phyloP scores from a whole-genome alignment of 805 yeast genomes.

The Teunomyces gatunensis region DNA sequence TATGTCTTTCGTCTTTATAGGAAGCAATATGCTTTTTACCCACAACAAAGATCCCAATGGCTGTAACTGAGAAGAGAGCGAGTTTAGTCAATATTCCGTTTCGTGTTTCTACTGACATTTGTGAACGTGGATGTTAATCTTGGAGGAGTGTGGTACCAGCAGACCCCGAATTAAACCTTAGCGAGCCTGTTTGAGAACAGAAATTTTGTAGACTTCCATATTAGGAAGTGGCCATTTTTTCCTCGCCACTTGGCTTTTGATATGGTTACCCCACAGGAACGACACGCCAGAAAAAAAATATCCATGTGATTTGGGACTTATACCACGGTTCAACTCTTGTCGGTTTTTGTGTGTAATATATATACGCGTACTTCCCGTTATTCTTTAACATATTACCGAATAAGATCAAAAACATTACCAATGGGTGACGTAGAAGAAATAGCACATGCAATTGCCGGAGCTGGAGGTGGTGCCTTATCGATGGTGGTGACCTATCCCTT shows the following conservation, averaged over 20 bases:
- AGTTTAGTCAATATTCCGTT: conserved; percentile 34
- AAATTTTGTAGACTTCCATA: background rate
- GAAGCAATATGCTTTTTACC: conserved; percentile 38
- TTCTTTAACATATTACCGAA: background rate
- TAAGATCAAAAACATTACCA: background rate
- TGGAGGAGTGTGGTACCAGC: background rate
- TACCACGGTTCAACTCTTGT: conserved; percentile 11
- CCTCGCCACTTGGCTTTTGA: background rate
- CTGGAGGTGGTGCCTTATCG: conserved; percentile 87
- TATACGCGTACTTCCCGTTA: conserved; percentile 3
- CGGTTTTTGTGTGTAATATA: background rate
- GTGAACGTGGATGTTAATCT: background rate
- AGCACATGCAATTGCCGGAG: conserved; percentile 93
- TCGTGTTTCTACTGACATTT: conserved; percentile 33
- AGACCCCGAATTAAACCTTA: background rate
- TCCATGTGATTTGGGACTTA: conserved; percentile 1
- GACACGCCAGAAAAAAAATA: background rate
- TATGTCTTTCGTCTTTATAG: conserved; percentile 34
- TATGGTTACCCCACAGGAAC: background rate
- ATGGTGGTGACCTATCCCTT: conserved; percentile 88
- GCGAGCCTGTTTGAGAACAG: background rate
- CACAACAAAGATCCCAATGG: conserved; percentile 28
- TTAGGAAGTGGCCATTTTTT: background rate
- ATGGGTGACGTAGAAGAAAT: conserved; percentile 46
- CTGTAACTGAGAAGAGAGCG: conserved; percentile 29